A percentile compares a stretch with the other conserved stretches of the same genome.
Evolutionary conservation across 2,329 filamentous ascomycete species (phyloP).

Genomic region (Akanthomyces muscarius): DNA sequence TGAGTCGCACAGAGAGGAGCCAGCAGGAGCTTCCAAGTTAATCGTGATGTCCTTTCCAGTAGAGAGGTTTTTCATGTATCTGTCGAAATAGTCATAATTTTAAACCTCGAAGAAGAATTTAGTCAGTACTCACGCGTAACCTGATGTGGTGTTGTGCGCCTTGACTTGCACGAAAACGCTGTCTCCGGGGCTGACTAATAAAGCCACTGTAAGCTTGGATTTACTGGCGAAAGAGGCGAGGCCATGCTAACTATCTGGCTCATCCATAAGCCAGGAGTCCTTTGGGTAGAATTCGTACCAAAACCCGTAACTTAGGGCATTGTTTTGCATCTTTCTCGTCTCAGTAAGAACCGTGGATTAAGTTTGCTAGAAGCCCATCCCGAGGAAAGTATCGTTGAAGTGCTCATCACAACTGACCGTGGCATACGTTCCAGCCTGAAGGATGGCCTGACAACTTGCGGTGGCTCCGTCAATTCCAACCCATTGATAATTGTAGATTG

Average conservation of each 20-base stretch:
- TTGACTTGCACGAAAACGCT: not conserved
- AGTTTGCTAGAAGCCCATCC: too few relatives aligned
- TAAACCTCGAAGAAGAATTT: too few relatives aligned
- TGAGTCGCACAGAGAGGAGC: not conserved
- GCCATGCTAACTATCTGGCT: not conserved
- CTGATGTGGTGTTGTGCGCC: not conserved
- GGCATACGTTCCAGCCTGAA: slow-evolving; percentile 2
- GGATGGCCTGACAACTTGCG: not conserved
- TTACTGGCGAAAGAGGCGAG: not conserved
- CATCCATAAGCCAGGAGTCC: not conserved
- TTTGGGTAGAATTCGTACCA: slow-evolving; percentile 7
- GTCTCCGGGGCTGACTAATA: not conserved
- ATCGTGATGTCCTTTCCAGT: not conserved
- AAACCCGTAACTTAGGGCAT: not conserved
- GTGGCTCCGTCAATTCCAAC: not conserved
- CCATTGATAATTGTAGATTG: slow-evolving; percentile 2
- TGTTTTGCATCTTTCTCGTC: not conserved
- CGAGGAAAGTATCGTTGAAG: too few relatives aligned
- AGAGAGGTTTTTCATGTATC: not conserved
- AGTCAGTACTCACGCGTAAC: not conserved
- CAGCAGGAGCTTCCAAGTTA: not conserved
- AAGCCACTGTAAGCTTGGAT: not conserved
- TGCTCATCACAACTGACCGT: not conserved
- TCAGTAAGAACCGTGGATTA: too few relatives aligned
- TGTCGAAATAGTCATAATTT: not conserved